phyloP scores from a whole-genome alignment of 257 asterid genomes.

The Solanum pimpinellifolium region DNA sequence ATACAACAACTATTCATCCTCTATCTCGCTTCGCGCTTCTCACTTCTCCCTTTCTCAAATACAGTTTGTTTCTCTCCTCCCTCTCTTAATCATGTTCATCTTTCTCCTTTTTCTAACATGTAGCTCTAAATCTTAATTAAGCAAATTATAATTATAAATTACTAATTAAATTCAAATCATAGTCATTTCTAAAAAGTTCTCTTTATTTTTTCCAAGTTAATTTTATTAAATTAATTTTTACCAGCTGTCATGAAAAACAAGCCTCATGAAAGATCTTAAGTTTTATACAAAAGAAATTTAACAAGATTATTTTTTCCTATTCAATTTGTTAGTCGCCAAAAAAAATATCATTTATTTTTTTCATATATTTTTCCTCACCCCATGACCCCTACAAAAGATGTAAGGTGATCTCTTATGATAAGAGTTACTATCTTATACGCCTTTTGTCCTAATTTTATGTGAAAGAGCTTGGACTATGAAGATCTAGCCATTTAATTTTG shows the following conservation, averaged over 20 bases:
- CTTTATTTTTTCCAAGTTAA: not conserved
- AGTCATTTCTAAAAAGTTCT: not conserved
- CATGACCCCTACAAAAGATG: not conserved
- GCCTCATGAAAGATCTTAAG: not conserved
- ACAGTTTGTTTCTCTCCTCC: too few relatives aligned
- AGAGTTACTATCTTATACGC: not conserved
- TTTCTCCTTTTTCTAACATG: too few relatives aligned
- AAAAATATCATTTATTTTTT: too few relatives aligned
- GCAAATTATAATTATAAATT: too few relatives aligned
- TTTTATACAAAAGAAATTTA: too few relatives aligned
- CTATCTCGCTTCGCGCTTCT: not conserved
- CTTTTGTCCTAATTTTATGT: not conserved
- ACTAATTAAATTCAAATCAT: too few relatives aligned
- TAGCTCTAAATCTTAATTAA: not conserved
- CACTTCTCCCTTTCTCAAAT: too few relatives aligned
- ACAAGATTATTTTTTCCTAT: not conserved
- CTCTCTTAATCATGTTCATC: too few relatives aligned
- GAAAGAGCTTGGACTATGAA: not conserved
- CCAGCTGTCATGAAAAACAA: not conserved
- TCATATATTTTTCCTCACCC: not conserved
- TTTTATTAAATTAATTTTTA: not conserved
- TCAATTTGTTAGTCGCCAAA: too few relatives aligned
- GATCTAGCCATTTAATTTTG: not conserved
- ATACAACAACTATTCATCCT: not conserved
- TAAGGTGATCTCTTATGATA: not conserved